phyloP scores from a whole-genome alignment of 768 basidiomycete genomes.

The Tylopilus plumbeoviolaceoides region DNA sequence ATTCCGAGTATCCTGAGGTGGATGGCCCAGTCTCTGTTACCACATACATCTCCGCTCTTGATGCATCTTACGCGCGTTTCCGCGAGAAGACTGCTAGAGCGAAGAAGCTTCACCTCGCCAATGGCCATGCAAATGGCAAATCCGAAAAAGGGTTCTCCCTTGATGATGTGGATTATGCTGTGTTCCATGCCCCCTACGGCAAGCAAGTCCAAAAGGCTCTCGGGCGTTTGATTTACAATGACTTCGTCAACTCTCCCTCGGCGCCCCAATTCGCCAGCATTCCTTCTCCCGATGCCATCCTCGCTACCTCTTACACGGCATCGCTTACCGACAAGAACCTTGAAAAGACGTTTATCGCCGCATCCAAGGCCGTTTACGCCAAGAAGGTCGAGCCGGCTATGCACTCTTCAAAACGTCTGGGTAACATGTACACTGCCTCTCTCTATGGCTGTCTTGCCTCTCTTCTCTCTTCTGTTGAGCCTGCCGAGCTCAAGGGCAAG shows the following conservation, averaged over 20 bases:
- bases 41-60: constrained; percentile 91
- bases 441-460: constrained; percentile 93
- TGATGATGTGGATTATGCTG: constrained; percentile 83
- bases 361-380: constrained; percentile 72
- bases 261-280: constrained; percentile 66
- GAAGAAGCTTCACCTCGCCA: constrained; percentile 41
- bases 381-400: constrained; percentile 76
- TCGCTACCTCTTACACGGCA: constrained; percentile 60
- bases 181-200: constrained; percentile 98
- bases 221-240: constrained; percentile 87
- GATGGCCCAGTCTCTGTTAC: constrained; percentile 96
- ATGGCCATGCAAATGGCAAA: constrained; percentile 34
- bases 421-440: constrained; percentile 98
- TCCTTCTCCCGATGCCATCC: constrained; percentile 65
- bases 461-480: constrained; percentile 69
- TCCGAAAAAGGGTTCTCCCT: constrained; percentile 55
- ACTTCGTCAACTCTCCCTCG: constrained; percentile 79
- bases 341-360: constrained; percentile 89
- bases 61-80: constrained; percentile 83
- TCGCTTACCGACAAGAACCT: constrained; percentile 91
- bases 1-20: constrained; percentile 93
- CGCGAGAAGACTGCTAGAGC: constrained; percentile 73
- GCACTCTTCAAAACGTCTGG: constrained; percentile 84
- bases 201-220: constrained; percentile 98
- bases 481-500: constrained; percentile 70